phyloP scores from a whole-genome alignment of 495 filamentous ascomycete genomes.

The Aspergillus incahuasiensis region DNA sequence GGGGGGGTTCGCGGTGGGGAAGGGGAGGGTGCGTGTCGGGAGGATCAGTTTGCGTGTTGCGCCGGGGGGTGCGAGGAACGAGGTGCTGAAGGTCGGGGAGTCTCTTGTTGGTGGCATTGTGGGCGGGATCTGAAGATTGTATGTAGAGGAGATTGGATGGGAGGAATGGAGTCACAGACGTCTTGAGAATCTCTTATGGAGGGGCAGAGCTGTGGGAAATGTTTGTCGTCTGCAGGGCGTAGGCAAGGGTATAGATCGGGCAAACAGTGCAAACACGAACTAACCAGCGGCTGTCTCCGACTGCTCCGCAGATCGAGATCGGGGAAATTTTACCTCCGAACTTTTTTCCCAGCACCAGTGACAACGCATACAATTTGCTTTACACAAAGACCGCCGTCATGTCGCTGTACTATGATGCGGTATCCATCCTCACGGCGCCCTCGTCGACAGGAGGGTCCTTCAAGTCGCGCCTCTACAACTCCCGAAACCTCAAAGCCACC shows the following conservation, averaged over 20 bases:
- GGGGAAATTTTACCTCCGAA: slow-evolving; percentile 14
- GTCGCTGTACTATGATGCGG: slow-evolving; percentile 95
- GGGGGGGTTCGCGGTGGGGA: slow-evolving; percentile 6
- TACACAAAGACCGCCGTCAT: slow-evolving; percentile 46
- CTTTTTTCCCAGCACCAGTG: not conserved
- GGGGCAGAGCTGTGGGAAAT: not conserved
- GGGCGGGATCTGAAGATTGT: not conserved
- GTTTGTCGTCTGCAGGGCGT: not conserved
- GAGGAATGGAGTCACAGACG: no score
- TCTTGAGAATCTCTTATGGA: no score
- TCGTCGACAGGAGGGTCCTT: slow-evolving; percentile 65
- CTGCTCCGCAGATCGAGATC: not conserved
- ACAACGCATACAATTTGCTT: no score
- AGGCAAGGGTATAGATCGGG: not conserved
- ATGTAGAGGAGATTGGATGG: no score
- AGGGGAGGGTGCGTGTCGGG: not conserved
- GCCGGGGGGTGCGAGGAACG: slow-evolving; percentile 24
- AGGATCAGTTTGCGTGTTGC: slow-evolving; percentile 5
- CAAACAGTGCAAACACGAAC: slow-evolving; percentile 29
- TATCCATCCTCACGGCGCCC: slow-evolving; percentile 60
- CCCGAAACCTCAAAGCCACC: slow-evolving; percentile 62
- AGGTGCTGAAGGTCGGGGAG: slow-evolving; percentile 14
- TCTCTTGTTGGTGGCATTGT: not conserved
- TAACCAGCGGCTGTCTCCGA: not conserved
- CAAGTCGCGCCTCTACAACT: slow-evolving; percentile 71